Percentiles rank a stretch among this genome's conserved stretches.
These are phyloP conservation scores for Rhizomucor miehei DNA, from an alignment of 371 early-diverging fungal genomes.

Conservation along the genomic window DNA sequence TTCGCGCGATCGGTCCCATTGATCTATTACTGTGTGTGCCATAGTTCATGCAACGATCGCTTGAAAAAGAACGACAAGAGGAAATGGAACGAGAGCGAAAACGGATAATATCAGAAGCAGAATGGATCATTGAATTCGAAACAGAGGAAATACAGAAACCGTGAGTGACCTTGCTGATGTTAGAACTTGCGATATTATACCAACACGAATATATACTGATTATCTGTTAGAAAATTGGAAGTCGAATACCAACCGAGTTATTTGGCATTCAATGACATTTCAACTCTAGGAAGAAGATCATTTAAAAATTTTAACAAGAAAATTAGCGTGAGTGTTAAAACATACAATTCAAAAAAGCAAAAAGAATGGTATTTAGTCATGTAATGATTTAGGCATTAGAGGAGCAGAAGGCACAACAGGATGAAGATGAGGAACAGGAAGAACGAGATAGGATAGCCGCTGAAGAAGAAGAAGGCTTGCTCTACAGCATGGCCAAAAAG, in stretches of 20 bases:
- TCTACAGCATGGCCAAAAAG: constrained; percentile 17
- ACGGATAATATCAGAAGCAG: constrained; percentile 54
- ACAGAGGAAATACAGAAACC: constrained; percentile 41
- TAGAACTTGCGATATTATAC: not conserved
- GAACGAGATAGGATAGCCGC: constrained; percentile 24
- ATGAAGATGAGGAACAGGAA: constrained; percentile 16
- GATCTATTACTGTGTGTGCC: not conserved
- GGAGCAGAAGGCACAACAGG: constrained; percentile 12
- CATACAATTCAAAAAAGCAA: not conserved
- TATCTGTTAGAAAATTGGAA: constrained; percentile 39
- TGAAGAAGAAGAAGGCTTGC: constrained; percentile 22
- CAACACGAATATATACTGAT: no score
- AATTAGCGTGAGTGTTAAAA: constrained; percentile 31
- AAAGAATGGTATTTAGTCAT: not conserved
- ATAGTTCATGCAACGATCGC: constrained; percentile 59
- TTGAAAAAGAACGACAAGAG: constrained; percentile 42
- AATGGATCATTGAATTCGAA: constrained; percentile 54
- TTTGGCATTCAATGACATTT: constrained; percentile 33
- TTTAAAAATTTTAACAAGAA: constrained; percentile 50
- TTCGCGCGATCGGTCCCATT: not conserved
- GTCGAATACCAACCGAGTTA: constrained; percentile 55
- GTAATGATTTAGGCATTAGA: not conserved
- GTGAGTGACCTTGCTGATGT: constrained; percentile 22
- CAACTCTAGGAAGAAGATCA: constrained; percentile 43
- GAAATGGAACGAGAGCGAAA: constrained; percentile 45